Evolutionary conservation across 148 eudicot species (phyloP).

Genomic region (Fagopyrum tataricum): DNA sequence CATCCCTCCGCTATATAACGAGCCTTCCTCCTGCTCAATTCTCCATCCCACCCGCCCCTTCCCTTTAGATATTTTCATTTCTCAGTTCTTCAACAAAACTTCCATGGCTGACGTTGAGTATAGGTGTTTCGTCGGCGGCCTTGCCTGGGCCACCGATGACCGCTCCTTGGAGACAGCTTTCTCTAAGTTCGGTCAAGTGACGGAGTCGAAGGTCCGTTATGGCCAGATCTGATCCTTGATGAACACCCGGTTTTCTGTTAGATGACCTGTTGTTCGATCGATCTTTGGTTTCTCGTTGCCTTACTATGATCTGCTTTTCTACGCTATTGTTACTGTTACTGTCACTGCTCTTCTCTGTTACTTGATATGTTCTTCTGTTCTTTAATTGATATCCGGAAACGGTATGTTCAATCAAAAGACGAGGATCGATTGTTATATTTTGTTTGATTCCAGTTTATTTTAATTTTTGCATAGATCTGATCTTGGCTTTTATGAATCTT

Average conservation of each 20-base stretch:
- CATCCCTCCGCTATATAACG: neutral
- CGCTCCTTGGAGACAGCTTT: slow-evolving; percentile 12
- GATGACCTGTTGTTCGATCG: slow-evolving; percentile 11
- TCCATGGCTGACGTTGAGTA: slow-evolving; percentile 13
- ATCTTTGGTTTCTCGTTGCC: slow-evolving; percentile 13
- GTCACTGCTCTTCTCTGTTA: slow-evolving; percentile 31
- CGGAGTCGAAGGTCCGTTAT: slow-evolving; percentile 49
- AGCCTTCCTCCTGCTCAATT: neutral
- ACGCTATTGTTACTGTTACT: slow-evolving; percentile 7
- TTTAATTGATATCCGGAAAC: slow-evolving; percentile 40
- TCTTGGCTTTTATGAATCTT: neutral
- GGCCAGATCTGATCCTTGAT: slow-evolving; percentile 19
- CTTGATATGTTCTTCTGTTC: slow-evolving; percentile 18
- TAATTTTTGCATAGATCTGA: slow-evolving; percentile 15
- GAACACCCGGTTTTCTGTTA: neutral
- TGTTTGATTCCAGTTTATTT: neutral
- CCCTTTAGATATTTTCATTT: neutral
- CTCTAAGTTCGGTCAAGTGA: slow-evolving; percentile 2
- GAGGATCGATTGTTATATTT: slow-evolving; percentile 32
- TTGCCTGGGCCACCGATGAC: slow-evolving; percentile 14
- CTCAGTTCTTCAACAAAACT: neutral
- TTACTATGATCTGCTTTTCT: slow-evolving; percentile 13
- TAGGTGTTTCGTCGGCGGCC: slow-evolving; percentile 14
- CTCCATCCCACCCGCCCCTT: neutral
- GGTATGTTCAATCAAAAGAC: slow-evolving; percentile 65